These are phyloP conservation scores for Mortierella antarctica DNA, from an alignment of 192 early-diverging fungal species.

Conservation along the genomic window DNA sequence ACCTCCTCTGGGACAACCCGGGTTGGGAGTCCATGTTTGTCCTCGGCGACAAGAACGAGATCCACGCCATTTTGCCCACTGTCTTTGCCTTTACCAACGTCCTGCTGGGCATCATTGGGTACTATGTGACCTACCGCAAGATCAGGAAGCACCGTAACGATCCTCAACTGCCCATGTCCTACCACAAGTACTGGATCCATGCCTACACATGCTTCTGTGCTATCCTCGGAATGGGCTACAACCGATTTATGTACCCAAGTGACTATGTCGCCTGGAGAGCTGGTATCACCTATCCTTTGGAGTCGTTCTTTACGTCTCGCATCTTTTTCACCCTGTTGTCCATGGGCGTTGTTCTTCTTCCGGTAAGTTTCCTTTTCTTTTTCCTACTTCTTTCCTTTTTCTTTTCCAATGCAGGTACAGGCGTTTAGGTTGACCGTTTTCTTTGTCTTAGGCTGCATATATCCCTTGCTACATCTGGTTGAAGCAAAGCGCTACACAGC, in stretches of 20 bases:
- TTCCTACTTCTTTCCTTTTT: background rate
- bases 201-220: conserved; percentile 51
- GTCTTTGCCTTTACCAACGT: conserved; percentile 53
- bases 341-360: conserved; percentile 26
- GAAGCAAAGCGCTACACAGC: background rate
- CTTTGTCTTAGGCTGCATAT: conserved; percentile 9
- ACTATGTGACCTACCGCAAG: conserved; percentile 40
- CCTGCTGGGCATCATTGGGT: conserved; percentile 46
- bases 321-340: conserved; percentile 36
- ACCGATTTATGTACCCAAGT: conserved; percentile 47
- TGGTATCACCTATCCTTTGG: conserved; percentile 31
- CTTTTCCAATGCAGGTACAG: background rate
- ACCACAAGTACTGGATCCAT: conserved; percentile 51
- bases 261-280: conserved; percentile 48
- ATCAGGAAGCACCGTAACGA: conserved; percentile 12
- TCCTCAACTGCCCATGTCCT: conserved; percentile 15
- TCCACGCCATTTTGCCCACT: conserved; percentile 44
- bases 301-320: conserved; percentile 36
- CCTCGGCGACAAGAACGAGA: conserved; percentile 54
- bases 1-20: conserved; percentile 51
- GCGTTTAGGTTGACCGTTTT: background rate
- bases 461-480: conserved; percentile 24
- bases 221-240: conserved; percentile 49
- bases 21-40: conserved; percentile 54
- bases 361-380: background rate